Evolutionary conservation across 225 moss, liverwort and hornwort genomes (phyloP).

Genomic region (Ulota crispa): DNA sequence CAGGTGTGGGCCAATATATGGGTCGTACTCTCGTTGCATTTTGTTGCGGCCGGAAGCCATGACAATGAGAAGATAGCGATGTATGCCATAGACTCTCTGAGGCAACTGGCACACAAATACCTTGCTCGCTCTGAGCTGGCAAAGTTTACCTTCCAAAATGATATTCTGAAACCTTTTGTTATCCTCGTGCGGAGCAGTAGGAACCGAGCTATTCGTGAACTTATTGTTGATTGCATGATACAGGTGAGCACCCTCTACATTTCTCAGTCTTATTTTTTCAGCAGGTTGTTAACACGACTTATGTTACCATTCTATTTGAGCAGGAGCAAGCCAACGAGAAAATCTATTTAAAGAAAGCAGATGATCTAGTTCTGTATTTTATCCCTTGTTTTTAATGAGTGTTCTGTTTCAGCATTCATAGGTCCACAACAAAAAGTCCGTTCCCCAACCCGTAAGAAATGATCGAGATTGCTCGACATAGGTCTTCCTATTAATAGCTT

Average conservation of each 20-base stretch:
- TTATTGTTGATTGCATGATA: slow-evolving; percentile 96
- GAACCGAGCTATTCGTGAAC: slow-evolving; percentile 72
- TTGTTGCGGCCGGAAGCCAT: slow-evolving; percentile 93
- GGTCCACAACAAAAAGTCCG: background rate
- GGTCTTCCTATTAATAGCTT: background rate
- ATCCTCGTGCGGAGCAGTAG: slow-evolving; percentile 80
- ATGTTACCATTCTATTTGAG: background rate
- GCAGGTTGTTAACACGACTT: background rate
- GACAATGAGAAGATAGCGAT: slow-evolving; percentile 89
- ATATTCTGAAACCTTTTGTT: slow-evolving; percentile 94
- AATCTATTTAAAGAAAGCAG: background rate
- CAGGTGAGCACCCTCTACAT: slow-evolving; percentile 47
- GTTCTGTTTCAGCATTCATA: background rate
- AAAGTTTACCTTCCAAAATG: slow-evolving; percentile 94
- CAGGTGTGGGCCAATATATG: slow-evolving; percentile 98
- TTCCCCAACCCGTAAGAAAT: background rate
- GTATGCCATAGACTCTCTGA: slow-evolving; percentile 94
- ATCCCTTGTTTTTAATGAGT: background rate
- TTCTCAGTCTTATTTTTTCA: background rate
- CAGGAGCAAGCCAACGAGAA: background rate
- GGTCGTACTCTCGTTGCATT: slow-evolving; percentile 81
- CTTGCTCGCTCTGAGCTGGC: slow-evolving; percentile 85
- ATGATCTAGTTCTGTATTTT: background rate
- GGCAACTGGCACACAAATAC: slow-evolving; percentile 91
- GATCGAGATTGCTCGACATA: background rate